Evolutionary conservation across 257 asterid genomes (phyloP).

Genomic region (Solanum neorickii): DNA sequence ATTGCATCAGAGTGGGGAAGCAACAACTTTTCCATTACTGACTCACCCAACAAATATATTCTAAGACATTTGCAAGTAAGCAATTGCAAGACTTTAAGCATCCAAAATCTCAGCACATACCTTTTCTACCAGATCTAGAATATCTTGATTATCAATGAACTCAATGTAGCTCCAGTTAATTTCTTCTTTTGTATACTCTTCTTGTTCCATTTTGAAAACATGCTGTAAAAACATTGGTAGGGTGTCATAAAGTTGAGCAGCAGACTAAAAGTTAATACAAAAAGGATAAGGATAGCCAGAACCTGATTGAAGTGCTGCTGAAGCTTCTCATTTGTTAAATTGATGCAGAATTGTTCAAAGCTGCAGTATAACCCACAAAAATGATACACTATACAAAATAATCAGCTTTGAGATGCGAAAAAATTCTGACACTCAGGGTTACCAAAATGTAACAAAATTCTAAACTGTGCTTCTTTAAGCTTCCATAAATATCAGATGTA

Average conservation of each 20-base stretch:
- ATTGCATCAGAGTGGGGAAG: neutral
- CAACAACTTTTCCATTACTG: neutral
- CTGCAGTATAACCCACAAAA: constrained; percentile 30
- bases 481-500: neutral
- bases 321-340: constrained; percentile 96
- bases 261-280: neutral
- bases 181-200: constrained; percentile 97
- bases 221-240: constrained; percentile 49
- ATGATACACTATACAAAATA: neutral
- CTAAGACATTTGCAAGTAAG: neutral
- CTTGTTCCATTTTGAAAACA: constrained; percentile 99
- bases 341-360: constrained; percentile 94
- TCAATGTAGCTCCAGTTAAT: constrained; percentile 99
- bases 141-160: constrained; percentile 96
- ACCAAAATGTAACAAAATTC: neutral
- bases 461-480: neutral
- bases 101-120: constrained; percentile 15
- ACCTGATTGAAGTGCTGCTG: constrained; percentile 99
- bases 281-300: neutral
- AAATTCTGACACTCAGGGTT: neutral
- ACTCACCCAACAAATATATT: neutral
- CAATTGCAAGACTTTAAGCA: neutral
- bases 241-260: constrained; percentile 7
- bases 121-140: constrained; percentile 92
- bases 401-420: neutral